Conservation (phyloP, 176 grass and related monocot genomes). For the Ananas comosus region DNA sequence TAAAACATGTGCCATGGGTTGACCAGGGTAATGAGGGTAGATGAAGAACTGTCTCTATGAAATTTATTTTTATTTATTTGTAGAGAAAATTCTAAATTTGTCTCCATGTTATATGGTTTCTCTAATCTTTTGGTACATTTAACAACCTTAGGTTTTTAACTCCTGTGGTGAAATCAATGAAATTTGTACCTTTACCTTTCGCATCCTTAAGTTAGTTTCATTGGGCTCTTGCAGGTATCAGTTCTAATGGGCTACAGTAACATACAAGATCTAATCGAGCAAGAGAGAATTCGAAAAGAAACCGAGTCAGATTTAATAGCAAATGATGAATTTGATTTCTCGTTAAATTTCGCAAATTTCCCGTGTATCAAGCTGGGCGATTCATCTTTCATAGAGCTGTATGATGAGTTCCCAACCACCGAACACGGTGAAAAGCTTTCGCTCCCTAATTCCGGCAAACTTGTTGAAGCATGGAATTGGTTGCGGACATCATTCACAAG, state of each 20-base stretch:
- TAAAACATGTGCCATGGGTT: too few species aligned
- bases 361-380: constrained; percentile 76
- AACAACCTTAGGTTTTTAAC: background rate
- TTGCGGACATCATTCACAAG: constrained; percentile 15
- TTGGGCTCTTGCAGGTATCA: constrained; percentile 33
- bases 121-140: constrained; percentile 1
- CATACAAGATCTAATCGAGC: constrained; percentile 43
- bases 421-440: constrained; percentile 25
- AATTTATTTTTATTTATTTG: background rate
- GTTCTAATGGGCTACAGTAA: constrained; percentile 61
- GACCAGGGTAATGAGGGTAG: too few species aligned
- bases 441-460: constrained; percentile 26
- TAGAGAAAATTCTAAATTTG: background rate
- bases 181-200: constrained; percentile 15
- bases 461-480: constrained; percentile 30
- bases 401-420: constrained; percentile 44
- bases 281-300: constrained; percentile 43
- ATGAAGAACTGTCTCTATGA: too few species aligned
- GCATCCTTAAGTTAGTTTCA: constrained; percentile 24
- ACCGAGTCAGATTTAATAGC: constrained; percentile 27
- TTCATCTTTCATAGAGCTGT: constrained; percentile 59
- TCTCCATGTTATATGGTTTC: background rate
- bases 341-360: constrained; percentile 45
- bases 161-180: background rate
- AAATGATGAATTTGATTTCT: constrained; percentile 63